Percentiles rank a stretch among this genome's conserved stretches.
phyloP scores from a whole-genome alignment of 2,329 filamentous ascomycete genomes.

The Thelonectria blattea region DNA sequence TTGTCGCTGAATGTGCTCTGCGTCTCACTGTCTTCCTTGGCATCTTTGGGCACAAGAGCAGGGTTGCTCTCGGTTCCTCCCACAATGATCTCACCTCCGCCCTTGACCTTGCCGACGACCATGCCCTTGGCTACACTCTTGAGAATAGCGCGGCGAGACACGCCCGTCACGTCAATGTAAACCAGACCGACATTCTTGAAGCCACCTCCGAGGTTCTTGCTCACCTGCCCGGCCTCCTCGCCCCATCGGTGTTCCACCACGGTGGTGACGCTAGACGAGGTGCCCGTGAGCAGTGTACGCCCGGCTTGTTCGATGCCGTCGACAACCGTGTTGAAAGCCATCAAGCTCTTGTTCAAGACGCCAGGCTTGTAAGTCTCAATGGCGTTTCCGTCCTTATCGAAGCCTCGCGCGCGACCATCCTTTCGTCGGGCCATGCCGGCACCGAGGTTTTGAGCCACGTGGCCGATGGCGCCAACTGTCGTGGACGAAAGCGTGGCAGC shows the following conservation, averaged over 20 bases:
- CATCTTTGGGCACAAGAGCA: conserved; percentile 29
- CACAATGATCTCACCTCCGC: conserved; percentile 75
- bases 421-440: conserved; percentile 67
- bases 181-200: conserved; percentile 97
- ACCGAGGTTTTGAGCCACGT: conserved; percentile 88
- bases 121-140: conserved; percentile 97
- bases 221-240: conserved; percentile 79
- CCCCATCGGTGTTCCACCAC: conserved; percentile 93
- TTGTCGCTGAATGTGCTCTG: conserved; percentile 38
- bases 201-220: conserved; percentile 77
- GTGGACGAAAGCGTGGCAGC: conserved; percentile 83
- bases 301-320: conserved; percentile 92
- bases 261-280: conserved; percentile 79
- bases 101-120: conserved; percentile 81
- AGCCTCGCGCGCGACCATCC: conserved; percentile 62
- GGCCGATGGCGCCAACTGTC: conserved; percentile 83
- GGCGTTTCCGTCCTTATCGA: conserved; percentile 72
- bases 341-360: conserved; percentile 91
- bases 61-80: conserved; percentile 62
- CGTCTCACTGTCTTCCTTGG: conserved; percentile 34
- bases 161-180: conserved; percentile 95
- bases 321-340: conserved; percentile 93
- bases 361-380: conserved; percentile 80
- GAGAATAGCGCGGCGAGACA: conserved; percentile 85
- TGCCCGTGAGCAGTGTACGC: conserved; percentile 75